phyloP scores from a whole-genome alignment of 2,329 filamentous ascomycete species.

The Dothistroma pini region DNA sequence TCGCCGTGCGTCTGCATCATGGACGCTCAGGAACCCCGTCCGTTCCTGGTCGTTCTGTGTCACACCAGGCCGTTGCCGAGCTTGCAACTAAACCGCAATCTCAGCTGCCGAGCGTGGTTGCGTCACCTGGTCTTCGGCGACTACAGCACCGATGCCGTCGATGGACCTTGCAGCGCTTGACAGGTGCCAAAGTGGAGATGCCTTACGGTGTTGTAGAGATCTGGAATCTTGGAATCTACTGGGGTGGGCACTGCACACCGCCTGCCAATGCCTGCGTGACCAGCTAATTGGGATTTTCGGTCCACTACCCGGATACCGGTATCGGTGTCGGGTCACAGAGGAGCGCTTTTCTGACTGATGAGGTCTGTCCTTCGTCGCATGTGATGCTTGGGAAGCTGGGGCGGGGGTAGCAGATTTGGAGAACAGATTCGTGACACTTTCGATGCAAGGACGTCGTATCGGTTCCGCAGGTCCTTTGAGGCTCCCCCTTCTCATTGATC shows the following conservation, averaged over 20 bases:
- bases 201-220: slow-evolving; percentile 8
- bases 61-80: slow-evolving; percentile 1
- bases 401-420: slow-evolving; percentile 2
- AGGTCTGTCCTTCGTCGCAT: background rate
- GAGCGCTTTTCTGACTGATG: background rate
- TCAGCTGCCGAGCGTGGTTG: slow-evolving; percentile 3
- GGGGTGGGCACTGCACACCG: slow-evolving; percentile 1
- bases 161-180: slow-evolving; percentile 10
- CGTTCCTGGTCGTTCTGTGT: slow-evolving; percentile 1
- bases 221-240: background rate
- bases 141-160: slow-evolving; percentile 7
- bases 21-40: background rate
- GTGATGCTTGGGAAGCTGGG: slow-evolving; percentile 12
- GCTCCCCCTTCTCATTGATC: background rate
- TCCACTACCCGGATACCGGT: slow-evolving; percentile 9
- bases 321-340: slow-evolving; percentile 1
- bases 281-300: background rate
- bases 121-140: slow-evolving; percentile 7
- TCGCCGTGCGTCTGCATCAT: slow-evolving; percentile 16
- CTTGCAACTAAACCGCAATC: background rate
- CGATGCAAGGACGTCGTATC: slow-evolving; percentile 4
- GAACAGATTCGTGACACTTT: slow-evolving; percentile 5
- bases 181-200: slow-evolving; percentile 16
- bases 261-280: slow-evolving; percentile 3
- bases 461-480: background rate